A percentile compares a stretch with the other conserved stretches of the same genome.
Evolutionary conservation across 805 yeast species (phyloP).

Genomic region (Candida xyloterini): DNA sequence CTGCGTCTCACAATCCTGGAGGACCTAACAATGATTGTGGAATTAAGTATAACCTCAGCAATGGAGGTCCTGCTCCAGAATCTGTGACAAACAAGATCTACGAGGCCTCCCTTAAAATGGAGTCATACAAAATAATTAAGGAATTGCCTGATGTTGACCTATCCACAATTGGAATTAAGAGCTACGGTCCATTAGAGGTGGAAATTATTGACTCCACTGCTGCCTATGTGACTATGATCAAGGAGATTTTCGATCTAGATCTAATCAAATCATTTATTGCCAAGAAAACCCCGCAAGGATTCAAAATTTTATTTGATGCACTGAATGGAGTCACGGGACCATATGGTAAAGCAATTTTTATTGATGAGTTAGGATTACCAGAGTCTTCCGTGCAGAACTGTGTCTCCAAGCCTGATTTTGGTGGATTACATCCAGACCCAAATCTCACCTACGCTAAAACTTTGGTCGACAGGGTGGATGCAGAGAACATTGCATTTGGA

Average conservation of each 20-base stretch:
- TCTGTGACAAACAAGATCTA: constrained; percentile 84
- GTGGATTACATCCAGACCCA: constrained; percentile 98
- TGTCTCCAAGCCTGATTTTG: constrained; percentile 83
- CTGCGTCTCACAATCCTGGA: constrained; percentile 98
- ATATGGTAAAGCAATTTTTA: constrained; percentile 80
- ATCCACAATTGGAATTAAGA: constrained; percentile 46
- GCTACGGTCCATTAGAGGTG: constrained; percentile 60
- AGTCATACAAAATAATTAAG: constrained; percentile 54
- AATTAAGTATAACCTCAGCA: constrained; percentile 88
- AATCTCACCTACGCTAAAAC: constrained; percentile 91
- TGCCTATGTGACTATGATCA: constrained; percentile 76
- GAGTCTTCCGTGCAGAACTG: constrained; percentile 70
- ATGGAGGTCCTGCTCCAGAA: constrained; percentile 99
- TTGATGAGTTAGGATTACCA: constrained; percentile 81
- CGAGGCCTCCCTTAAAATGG: constrained; percentile 59
- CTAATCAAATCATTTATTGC: constrained; percentile 70
- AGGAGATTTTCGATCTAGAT: constrained; percentile 82
- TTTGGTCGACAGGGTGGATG: constrained; percentile 82
- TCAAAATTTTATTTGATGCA: constrained; percentile 81
- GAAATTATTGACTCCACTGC: constrained; percentile 81
- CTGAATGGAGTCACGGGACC: constrained; percentile 97
- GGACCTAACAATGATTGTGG: constrained; percentile 92
- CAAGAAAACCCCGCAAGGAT: constrained; percentile 48
- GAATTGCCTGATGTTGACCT: constrained; percentile 68
- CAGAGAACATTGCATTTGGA: constrained; percentile 81